Evolutionary conservation across 106 monocot species (phyloP), one percentile per base, ranked within the genome.

Genomic region (Allium fistulosum): DNA sequence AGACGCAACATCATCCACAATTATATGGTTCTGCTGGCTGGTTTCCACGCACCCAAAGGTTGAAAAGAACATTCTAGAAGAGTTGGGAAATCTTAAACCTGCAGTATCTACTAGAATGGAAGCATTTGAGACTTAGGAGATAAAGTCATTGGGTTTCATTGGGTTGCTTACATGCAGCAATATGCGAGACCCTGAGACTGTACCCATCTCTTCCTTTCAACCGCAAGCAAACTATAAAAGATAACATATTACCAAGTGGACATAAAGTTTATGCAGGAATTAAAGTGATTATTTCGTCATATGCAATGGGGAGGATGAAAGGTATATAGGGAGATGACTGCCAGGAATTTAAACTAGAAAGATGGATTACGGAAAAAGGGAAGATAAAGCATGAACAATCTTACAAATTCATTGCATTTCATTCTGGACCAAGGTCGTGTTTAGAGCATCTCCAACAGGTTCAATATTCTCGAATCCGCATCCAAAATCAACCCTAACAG

Each of bases 21-120:
- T 88, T 15, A 15, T 83, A 1, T 92, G 92, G 88, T 78, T 92
- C 83, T 88, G 83, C 76, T 92, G 77, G 74, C 53, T 85, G 0
- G 49, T 92, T 6, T 58, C 68, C 18, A 63, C 76, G 72, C 73
- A 80, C 53, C 85, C 77, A 0, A n/a, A 12, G 0, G 76, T 69
- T 4, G 76, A 92, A 28, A 6, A 18, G 4, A 87, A 76, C 73
- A 57, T 92, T 10, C 26, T 84, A 0, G 77, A 87, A 4, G 90
- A 91, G 49, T 11, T 87, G 14, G 71, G 9, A 47, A 64, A 12
- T 4, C 52, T 55, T 51, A 18, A 15, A 5, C 26, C n/a, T n/a
- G n/a, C 7, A 28, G 1, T 28, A 1, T 28, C 58, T 9, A 48
- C 15, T 11, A 11, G 17, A 4, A 53, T 22, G 11, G 1, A 26